Conservation (phyloP, 225 moss, liverwort and hornwort species). For the Pseudisothecium myosuroides region DNA sequence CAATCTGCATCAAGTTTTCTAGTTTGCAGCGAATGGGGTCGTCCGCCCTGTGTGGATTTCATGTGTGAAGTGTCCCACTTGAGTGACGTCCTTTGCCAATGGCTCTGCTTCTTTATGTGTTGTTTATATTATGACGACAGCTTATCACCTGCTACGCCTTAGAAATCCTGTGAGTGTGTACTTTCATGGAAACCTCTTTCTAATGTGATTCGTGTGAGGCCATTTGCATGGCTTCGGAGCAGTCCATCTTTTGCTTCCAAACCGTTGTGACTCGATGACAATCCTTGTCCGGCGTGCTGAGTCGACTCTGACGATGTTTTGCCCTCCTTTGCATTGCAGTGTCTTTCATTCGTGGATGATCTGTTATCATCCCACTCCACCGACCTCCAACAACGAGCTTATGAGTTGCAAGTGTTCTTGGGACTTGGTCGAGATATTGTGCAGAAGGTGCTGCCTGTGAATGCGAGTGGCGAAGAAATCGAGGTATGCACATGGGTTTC, state of each 20-base stretch:
- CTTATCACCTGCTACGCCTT: background rate
- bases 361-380: slow-evolving; percentile 90
- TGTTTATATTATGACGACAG: background rate
- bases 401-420: slow-evolving; percentile 84
- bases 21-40: background rate
- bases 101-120: background rate
- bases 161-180: background rate
- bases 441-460: slow-evolving; percentile 56
- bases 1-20: background rate
- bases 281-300: background rate
- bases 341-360: slow-evolving; percentile 68
- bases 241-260: background rate
- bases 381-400: slow-evolving; percentile 94
- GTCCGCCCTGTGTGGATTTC: background rate
- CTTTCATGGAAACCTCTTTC: background rate
- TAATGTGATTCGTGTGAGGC: background rate
- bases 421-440: slow-evolving; percentile 49
- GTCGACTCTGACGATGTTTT: background rate
- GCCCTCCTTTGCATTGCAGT: slow-evolving; percentile 26
- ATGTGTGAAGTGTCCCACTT: background rate
- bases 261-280: background rate
- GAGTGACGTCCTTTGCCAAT: background rate
- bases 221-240: background rate
- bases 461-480: slow-evolving; percentile 89
- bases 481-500: slow-evolving; percentile 24